A percentile compares a stretch with the other conserved stretches of the same genome.
Conservation (phyloP, 768 basidiomycete genomes). For the Fistulinella prunicolor region DNA sequence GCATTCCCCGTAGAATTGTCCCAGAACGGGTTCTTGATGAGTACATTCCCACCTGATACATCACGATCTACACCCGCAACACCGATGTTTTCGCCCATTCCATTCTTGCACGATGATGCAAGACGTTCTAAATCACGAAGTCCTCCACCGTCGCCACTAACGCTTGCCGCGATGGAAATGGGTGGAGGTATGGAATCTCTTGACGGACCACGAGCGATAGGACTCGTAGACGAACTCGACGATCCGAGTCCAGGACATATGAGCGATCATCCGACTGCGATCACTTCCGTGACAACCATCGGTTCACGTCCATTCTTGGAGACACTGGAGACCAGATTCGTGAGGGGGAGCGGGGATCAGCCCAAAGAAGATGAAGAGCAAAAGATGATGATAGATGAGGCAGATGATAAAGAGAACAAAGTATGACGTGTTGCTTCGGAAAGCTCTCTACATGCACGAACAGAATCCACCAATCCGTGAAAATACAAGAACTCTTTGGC, state of each 20-base stretch:
- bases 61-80: constrained; percentile 64
- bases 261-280: constrained; percentile 73
- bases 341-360: constrained; percentile 44
- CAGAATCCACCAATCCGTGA: constrained; percentile 3
- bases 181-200: constrained; percentile 34
- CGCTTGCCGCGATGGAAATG: constrained; percentile 41
- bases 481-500: not conserved
- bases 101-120: constrained; percentile 82
- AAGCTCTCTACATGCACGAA: not conserved
- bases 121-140: constrained; percentile 76
- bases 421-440: constrained; percentile 30
- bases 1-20: constrained; percentile 55
- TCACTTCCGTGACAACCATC: constrained; percentile 60
- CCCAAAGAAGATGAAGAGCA: constrained; percentile 25
- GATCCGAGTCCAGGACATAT: constrained; percentile 82
- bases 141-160: constrained; percentile 73
- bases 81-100: constrained; percentile 83
- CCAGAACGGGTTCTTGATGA: constrained; percentile 26
- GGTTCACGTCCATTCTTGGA: constrained; percentile 47
- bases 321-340: constrained; percentile 62
- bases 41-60: constrained; percentile 41
- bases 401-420: constrained; percentile 57
- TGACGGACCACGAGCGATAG: constrained; percentile 51
- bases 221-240: constrained; percentile 83
- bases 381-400: constrained; percentile 39